These are phyloP conservation scores for Bothriochloa decipiens DNA, from an alignment of 176 grass and related monocot genomes.

Conservation along the genomic window DNA sequence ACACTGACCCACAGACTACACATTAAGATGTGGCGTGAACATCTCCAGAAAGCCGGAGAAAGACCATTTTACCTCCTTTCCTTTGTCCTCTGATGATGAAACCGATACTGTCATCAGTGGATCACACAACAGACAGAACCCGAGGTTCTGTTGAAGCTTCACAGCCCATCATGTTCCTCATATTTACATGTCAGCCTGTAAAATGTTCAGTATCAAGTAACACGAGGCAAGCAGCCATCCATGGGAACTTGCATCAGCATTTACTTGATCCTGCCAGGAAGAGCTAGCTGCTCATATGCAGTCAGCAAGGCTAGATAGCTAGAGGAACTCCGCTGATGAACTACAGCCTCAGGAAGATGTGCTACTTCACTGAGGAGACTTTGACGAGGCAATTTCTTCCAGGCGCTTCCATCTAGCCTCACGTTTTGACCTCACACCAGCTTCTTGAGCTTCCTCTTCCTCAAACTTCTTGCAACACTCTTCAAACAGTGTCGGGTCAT, in stretches of 20 bases:
- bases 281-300: background rate
- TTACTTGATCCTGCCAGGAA: conserved; percentile 13
- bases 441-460: conserved; percentile 64
- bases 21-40: background rate
- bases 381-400: conserved; percentile 61
- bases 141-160: conserved; percentile 19
- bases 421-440: conserved; percentile 44
- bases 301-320: conserved; percentile 24
- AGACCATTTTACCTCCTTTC: conserved; percentile 21
- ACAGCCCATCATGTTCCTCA: conserved; percentile 10
- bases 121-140: conserved; percentile 15
- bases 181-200: conserved; percentile 48
- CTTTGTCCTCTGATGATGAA: conserved; percentile 12
- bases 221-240: conserved; percentile 21
- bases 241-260: conserved; percentile 42
- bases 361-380: conserved; percentile 43
- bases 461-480: conserved; percentile 67
- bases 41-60: conserved; percentile 13
- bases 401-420: conserved; percentile 69
- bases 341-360: conserved; percentile 31
- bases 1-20: conserved; percentile 31
- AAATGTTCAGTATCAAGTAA: conserved; percentile 34
- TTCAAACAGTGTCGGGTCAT: conserved; percentile 62
- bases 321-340: conserved; percentile 18
- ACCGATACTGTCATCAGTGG: background rate